Conservation (phyloP, 306 rosid genomes). For the Cucumis sativus region Cucumber_9930_V3 NC_026656.2:20340501-20341000, state of each 20-base stretch:
- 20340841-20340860: neutral
- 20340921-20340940: no score
- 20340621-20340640: slow-evolving; percentile 77
- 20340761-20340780: slow-evolving; percentile 62
- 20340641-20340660: slow-evolving; percentile 77
- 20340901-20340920: no score
- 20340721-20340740: slow-evolving; percentile 63
- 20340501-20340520: slow-evolving; percentile 69
- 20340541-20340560: slow-evolving; percentile 91
- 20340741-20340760: slow-evolving; percentile 72
- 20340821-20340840: neutral
- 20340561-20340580: slow-evolving; percentile 71
- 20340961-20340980: no score
- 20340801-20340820: slow-evolving; percentile 66
- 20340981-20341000: no score
- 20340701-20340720: slow-evolving; percentile 78
- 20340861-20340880: no score
- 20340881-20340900: no score
- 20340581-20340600: slow-evolving; percentile 86
- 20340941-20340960: no score
- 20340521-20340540: slow-evolving; percentile 88
- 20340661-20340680: slow-evolving; percentile 63
- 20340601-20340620: slow-evolving; percentile 83
- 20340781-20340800: slow-evolving; percentile 66
- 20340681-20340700: slow-evolving; percentile 53